Percentiles rank a stretch among this genome's conserved stretches.
Evolutionary conservation across 2,329 filamentous ascomycete species (phyloP).

Genomic region (Myriosclerotinia curreyana): DNA sequence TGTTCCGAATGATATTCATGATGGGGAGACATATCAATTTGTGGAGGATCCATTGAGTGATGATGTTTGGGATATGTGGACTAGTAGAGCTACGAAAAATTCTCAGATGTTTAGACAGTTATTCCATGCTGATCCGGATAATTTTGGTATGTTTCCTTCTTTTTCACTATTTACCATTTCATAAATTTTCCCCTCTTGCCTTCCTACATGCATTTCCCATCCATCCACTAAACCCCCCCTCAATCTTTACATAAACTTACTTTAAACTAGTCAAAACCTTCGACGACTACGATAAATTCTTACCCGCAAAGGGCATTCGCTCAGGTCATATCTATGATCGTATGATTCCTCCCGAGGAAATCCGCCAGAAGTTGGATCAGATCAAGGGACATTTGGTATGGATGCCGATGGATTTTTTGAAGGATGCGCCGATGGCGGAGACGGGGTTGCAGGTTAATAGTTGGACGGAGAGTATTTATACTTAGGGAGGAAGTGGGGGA

Average conservation of each 20-base stretch:
- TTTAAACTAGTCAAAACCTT: constrained; percentile 70
- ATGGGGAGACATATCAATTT: constrained; percentile 60
- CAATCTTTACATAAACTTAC: background rate
- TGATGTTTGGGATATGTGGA: constrained; percentile 68
- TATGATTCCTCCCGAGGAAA: constrained; percentile 68
- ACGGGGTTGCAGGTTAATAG: constrained; percentile 71
- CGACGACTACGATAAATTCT: constrained; percentile 81
- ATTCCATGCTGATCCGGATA: constrained; percentile 86
- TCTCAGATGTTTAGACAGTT: constrained; percentile 73
- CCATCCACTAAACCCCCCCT: too few species aligned
- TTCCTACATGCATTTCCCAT: background rate
- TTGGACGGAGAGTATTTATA: constrained; percentile 84
- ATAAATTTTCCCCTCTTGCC: background rate
- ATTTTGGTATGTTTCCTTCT: constrained; percentile 57
- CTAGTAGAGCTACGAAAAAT: constrained; percentile 63
- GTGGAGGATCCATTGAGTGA: constrained; percentile 70
- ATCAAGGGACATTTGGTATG: constrained; percentile 88
- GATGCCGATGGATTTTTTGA: constrained; percentile 89
- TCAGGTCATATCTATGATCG: constrained; percentile 84
- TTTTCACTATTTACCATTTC: background rate
- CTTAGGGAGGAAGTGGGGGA: constrained; percentile 46
- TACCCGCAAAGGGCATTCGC: constrained; percentile 67
- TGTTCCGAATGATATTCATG: constrained; percentile 62
- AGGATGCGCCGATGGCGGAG: constrained; percentile 85
- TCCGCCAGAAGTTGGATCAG: constrained; percentile 71